These are phyloP conservation scores for Epithemia pelagica DNA, from an alignment of 108 stramenopile genomes.

Conservation along the genomic window DNA sequence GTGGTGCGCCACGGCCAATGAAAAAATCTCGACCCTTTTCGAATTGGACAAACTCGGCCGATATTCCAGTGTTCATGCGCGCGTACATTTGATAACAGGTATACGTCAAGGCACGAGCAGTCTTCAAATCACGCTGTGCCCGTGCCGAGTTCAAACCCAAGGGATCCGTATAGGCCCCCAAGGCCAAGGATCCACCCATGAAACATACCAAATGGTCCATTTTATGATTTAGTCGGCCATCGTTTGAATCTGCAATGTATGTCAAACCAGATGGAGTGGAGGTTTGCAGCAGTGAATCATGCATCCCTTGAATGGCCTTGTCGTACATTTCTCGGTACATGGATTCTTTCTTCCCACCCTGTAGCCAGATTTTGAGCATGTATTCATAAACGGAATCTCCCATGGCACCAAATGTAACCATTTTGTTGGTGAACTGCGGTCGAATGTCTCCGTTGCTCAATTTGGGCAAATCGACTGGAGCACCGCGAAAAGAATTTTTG, in stretches of 20 bases:
- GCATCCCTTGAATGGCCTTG: slow-evolving; percentile 80
- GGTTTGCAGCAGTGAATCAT: slow-evolving; percentile 56
- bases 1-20: slow-evolving; percentile 46
- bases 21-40: slow-evolving; percentile 55
- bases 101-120: slow-evolving; percentile 80
- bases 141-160: slow-evolving; percentile 44
- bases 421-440: slow-evolving; percentile 45
- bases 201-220: slow-evolving; percentile 96
- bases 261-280: slow-evolving; percentile 65
- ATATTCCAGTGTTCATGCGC: slow-evolving; percentile 78
- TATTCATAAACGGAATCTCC: slow-evolving; percentile 89
- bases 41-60: slow-evolving; percentile 78
- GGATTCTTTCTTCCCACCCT: slow-evolving; percentile 70
- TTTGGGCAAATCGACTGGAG: background rate
- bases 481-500: background rate
- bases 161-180: slow-evolving; percentile 88
- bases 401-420: slow-evolving; percentile 73
- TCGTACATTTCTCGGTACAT: slow-evolving; percentile 85
- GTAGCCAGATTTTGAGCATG: slow-evolving; percentile 92
- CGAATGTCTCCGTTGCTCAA: slow-evolving; percentile 17
- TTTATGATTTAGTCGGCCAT: slow-evolving; percentile 49
- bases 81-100: slow-evolving; percentile 95
- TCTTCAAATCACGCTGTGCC: slow-evolving; percentile 77
- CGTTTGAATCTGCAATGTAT: slow-evolving; percentile 73
- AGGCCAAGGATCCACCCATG: slow-evolving; percentile 86